Evolutionary conservation across 1,284 basidiomycete genomes (phyloP), one percentile per base, ranked within the genome.

Genomic region (Austroboletus novae-zelandiae): DNA sequence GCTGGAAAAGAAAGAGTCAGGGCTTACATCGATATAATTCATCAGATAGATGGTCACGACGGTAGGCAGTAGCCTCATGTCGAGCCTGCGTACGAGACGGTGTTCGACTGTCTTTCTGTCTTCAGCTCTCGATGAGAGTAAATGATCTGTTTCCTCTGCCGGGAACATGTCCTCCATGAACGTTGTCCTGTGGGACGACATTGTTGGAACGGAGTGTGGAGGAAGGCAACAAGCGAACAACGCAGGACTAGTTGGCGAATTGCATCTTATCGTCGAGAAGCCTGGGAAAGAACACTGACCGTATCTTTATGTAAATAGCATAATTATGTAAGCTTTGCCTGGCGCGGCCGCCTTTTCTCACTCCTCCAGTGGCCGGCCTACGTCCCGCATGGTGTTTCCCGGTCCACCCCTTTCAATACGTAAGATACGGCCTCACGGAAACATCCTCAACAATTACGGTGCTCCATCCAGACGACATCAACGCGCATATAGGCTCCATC

Each of bases 401-500:
- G 8, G 4, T 27, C 25, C 4, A 5, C 9, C 4, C 31, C 31
- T 9, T 10, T 32, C 13, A 5, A 32, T 32, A 9, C 18, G 10
- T 32, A 9, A 13, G 17, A 32, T 14, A 88, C 57, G 89, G 91
- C 11, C 70, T 93, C n/a, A 91, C 89, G 1, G 91, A 92, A 68
- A 88, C 86, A 4, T 86, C 84, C 0, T 86, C 88, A 0, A 78
- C 80, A 7, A 71, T 78, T 0, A 76, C 79, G 51, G 37, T 84
- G 1, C 65, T 84, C 2, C 76, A 75, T 6, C 43, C 61, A 0
- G 49, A 64, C 3, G 67, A 77, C 37, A 67, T 65, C 3, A 52
- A 69, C 23, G 64, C 71, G 32, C 82, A 81, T 57, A 59, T 81
- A 39, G 84, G 91, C 30, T 78, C 81, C 36, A 79, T 88, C 37